A percentile compares a stretch with the other conserved stretches of the same genome.
These are phyloP conservation scores for Thraustochytrium striatum DNA, from an alignment of 352 stramenopile species.

Conservation along the genomic window DNA sequence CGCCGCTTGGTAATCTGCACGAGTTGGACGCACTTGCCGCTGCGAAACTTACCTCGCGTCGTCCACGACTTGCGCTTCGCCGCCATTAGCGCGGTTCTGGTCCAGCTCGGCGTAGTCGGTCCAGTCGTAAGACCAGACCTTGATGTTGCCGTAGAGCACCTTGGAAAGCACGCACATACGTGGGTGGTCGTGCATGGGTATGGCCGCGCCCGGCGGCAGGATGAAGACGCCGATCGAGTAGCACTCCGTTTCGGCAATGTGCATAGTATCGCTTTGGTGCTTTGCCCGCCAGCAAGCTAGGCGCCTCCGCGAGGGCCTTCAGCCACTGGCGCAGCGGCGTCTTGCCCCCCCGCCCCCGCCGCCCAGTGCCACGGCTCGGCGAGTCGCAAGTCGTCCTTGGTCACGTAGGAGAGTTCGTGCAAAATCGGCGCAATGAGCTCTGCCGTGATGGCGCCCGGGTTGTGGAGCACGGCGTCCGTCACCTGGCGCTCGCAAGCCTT, in stretches of 20 bases:
- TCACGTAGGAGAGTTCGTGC: neutral
- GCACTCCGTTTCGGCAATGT: conserved; percentile 49
- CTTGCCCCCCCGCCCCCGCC: neutral
- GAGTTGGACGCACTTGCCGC: neutral
- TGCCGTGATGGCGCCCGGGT: neutral
- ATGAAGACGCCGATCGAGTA: conserved; percentile 69
- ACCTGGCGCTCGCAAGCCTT: neutral
- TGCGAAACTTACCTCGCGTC: neutral
- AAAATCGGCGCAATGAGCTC: conserved; percentile 23
- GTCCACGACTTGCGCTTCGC: conserved; percentile 1
- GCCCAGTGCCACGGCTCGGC: conserved; percentile 37
- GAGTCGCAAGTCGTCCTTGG: conserved; percentile 16
- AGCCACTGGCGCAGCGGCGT: neutral
- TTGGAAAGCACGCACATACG: conserved; percentile 66
- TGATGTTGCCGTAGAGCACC: conserved; percentile 64
- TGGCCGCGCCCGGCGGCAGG: conserved; percentile 63
- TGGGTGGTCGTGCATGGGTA: conserved; percentile 70
- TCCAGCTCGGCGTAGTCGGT: neutral
- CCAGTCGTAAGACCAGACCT: conserved; percentile 57
- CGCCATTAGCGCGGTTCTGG: neutral
- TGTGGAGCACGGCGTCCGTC: neutral
- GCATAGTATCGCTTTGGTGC: conserved; percentile 29
- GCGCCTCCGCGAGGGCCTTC: neutral
- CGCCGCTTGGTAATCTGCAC: too few relatives aligned
- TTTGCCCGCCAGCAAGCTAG: neutral